phyloP scores from a whole-genome alignment of 352 stramenopile genomes.

The Globisporangium apiculatum region DNA sequence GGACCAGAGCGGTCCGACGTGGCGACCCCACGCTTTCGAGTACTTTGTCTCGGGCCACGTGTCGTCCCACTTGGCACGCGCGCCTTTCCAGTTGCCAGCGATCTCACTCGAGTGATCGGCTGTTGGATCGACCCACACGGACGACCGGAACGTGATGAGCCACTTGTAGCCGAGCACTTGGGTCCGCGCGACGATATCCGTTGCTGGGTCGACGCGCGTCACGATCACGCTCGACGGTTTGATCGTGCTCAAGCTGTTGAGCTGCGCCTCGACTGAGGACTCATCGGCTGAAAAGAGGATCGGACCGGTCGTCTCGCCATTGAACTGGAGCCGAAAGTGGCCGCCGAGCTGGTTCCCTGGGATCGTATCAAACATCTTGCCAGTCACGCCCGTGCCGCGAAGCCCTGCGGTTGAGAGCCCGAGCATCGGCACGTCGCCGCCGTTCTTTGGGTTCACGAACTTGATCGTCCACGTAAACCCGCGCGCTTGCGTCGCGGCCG shows the following conservation, averaged over 20 bases:
- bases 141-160: constrained; percentile 93
- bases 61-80: constrained; percentile 71
- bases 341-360: constrained; percentile 88
- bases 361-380: constrained; percentile 59
- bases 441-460: constrained; percentile 47
- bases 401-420: constrained; percentile 30
- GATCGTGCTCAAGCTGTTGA: constrained; percentile 92
- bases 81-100: constrained; percentile 90
- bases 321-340: constrained; percentile 91
- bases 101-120: constrained; percentile 76
- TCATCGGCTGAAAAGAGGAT: constrained; percentile 84
- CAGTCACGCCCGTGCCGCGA: constrained; percentile 22
- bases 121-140: constrained; percentile 89
- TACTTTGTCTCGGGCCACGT: constrained; percentile 90
- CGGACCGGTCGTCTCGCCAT: constrained; percentile 90
- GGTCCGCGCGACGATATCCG: constrained; percentile 20
- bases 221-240: constrained; percentile 90
- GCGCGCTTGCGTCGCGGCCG: constrained; percentile 46
- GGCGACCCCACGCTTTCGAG: constrained; percentile 95
- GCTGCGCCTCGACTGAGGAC: constrained; percentile 74
- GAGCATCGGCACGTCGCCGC: constrained; percentile 77
- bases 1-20: constrained; percentile 85
- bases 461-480: constrained; percentile 82
- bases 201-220: constrained; percentile 32
- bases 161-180: constrained; percentile 88